These are phyloP conservation scores for Rhododendron mucronatum DNA, from an alignment of 148 eudicot genomes.

Conservation along the genomic window DNA sequence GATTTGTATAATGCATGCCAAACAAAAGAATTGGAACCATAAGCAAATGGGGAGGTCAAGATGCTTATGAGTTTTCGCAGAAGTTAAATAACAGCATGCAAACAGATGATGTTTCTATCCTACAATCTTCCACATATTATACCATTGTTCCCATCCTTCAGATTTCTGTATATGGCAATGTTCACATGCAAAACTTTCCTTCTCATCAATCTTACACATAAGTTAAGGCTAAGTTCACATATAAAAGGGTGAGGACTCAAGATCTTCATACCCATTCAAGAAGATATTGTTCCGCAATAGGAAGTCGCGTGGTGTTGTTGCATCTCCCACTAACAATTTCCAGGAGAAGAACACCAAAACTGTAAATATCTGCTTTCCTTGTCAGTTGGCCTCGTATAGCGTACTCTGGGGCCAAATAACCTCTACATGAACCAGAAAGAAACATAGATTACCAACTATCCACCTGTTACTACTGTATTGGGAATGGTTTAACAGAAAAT, in stretches of 20 bases:
- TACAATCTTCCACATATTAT: not conserved
- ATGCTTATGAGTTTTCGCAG: not conserved
- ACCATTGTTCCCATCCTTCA: not conserved
- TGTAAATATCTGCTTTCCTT: slow-evolving; percentile 77
- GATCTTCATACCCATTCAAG: slow-evolving; percentile 54
- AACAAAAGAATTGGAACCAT: not conserved
- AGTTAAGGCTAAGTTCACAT: not conserved
- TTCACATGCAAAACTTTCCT: not conserved
- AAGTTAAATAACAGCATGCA: not conserved
- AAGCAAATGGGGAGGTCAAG: not conserved
- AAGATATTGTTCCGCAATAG: slow-evolving; percentile 55
- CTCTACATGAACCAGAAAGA: slow-evolving; percentile 37
- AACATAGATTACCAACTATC: not conserved
- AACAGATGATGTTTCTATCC: not conserved
- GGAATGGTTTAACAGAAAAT: not conserved
- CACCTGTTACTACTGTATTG: not conserved
- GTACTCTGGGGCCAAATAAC: slow-evolving; percentile 95
- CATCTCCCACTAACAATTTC: slow-evolving; percentile 82
- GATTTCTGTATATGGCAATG: not conserved
- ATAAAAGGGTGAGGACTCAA: not conserved
- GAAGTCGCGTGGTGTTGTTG: slow-evolving; percentile 45
- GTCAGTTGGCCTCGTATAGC: slow-evolving; percentile 72
- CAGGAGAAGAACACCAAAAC: slow-evolving; percentile 84
- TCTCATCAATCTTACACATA: not conserved
- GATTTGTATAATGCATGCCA: not conserved